These are phyloP conservation scores for Fomitopsis betulina DNA, from an alignment of 1,284 basidiomycete genomes.

Conservation along the genomic window DNA sequence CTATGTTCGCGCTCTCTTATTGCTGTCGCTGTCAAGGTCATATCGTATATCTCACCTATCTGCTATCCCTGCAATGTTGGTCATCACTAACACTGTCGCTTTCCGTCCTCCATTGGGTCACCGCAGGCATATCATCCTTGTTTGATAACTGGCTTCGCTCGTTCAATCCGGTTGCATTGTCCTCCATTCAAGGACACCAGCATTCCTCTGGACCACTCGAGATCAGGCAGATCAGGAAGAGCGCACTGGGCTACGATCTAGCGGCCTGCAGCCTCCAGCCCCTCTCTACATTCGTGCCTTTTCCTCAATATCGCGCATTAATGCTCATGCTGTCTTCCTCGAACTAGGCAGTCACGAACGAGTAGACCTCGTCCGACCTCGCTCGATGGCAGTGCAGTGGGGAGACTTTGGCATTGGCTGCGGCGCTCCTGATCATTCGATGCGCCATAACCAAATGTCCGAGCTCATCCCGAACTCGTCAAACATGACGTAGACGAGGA, in stretches of 20 bases:
- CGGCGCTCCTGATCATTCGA: background rate
- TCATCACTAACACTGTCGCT: constrained; percentile 4
- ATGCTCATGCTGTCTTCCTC: background rate
- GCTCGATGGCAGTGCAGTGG: background rate
- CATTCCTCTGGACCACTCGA: background rate
- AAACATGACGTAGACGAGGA: too few relatives aligned
- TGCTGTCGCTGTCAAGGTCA: constrained; percentile 23
- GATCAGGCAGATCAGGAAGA: background rate
- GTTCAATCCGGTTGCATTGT: background rate
- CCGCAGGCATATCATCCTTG: background rate
- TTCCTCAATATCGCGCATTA: background rate
- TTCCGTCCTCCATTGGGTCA: background rate
- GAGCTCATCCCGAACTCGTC: too few relatives aligned
- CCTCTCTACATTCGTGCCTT: background rate
- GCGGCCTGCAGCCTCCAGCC: background rate
- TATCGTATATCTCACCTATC: constrained; percentile 18
- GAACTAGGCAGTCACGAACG: background rate
- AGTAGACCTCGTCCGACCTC: background rate
- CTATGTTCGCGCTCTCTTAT: constrained; percentile 23
- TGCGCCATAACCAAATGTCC: background rate
- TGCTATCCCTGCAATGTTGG: constrained; percentile 5
- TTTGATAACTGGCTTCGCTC: background rate
- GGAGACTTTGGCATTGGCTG: background rate
- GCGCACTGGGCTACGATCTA: background rate
- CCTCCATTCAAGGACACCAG: background rate